Base-by-base conservation (phyloP, 768 basidiomycete genomes). In the Psilocybe azurescens region DNA sequence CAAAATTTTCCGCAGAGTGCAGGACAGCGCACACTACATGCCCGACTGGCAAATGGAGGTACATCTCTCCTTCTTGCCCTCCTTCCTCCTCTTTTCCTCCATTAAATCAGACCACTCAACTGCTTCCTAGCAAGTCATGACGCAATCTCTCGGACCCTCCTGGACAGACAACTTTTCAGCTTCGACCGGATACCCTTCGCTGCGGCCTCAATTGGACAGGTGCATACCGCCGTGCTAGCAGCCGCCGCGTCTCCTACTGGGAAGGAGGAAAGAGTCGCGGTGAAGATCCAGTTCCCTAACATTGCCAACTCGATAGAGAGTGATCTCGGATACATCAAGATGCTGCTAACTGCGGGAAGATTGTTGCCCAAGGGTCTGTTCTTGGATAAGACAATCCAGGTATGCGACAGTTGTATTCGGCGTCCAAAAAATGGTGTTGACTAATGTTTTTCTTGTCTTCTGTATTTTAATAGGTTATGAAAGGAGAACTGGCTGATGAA, bases 41-140 rank as follows among this genome's bases (percentile, higher is more conserved):
- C 97, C 97, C 0, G 91, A 97, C 67, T 96, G 92, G 91, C 97
- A 99, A 72, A 91, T 98, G 89, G 92, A 96, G 86, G 96, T 94
- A 14, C 18, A 76, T 71, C 3, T 5, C 9, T 46, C 44, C 14
- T 58, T 33, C 61, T 50, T 9, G 8, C 61, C 1, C 44, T 29
- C 28, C 18, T 30, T 55, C 24, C n/a, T n/a, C n/a, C n/a, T 41
- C 3, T 36, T 13, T 11, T 3, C 36, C 32, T 33, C 29, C 30
- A 3, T 53, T 3, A 30, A 53, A 33, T 5, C 14, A n/a, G 39
- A 2, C 28, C 49, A 52, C 46, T 48, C 47, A 61, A 29, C 18
- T 3, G 44, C 29, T 54, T 29, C 44, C 41, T 65, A 87, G 84
- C 69, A 86, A 91, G 95, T 95, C 32, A 83, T 99, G 76, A 72